Conservation (phyloP, 768 basidiomycete species). For the Pleurotus citrinopileatus region DNA sequence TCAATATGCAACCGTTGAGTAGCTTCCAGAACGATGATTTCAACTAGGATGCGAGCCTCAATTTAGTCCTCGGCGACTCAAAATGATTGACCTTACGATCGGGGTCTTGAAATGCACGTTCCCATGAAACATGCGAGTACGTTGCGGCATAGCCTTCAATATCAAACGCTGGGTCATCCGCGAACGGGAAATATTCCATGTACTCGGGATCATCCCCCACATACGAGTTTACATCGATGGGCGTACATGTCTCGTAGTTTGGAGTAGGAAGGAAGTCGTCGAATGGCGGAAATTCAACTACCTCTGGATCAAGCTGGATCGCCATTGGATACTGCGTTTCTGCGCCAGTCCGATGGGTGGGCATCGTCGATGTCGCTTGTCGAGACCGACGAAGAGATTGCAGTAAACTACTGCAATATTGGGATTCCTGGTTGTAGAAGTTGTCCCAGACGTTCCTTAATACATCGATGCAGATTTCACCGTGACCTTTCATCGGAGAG, state of each 20-base stretch:
- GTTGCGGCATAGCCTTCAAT: constrained; percentile 20
- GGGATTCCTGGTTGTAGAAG: not conserved
- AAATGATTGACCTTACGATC: no score
- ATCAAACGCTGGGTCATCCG: constrained; percentile 52
- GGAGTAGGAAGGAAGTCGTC: constrained; percentile 17
- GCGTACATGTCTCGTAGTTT: constrained; percentile 57
- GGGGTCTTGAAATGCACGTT: constrained; percentile 39
- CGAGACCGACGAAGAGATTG: not conserved
- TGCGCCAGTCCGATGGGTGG: not conserved
- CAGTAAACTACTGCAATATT: not conserved
- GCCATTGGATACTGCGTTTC: not conserved
- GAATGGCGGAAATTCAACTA: not conserved
- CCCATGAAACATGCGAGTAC: constrained; percentile 31
- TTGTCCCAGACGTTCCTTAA: not conserved
- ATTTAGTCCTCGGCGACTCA: no score
- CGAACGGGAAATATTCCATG: constrained; percentile 61
- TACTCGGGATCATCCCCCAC: constrained; percentile 55
- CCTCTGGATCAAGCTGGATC: not conserved
- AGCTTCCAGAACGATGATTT: constrained; percentile 46
- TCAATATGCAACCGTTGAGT: constrained; percentile 32
- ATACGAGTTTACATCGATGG: constrained; percentile 42
- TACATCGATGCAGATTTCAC: not conserved
- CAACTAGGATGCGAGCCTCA: constrained; percentile 37
- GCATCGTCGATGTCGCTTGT: not conserved
- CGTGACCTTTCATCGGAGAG: no score